Evolutionary conservation across 2,329 filamentous ascomycete species (phyloP).

Genomic region (Hortaea sp.): DNA sequence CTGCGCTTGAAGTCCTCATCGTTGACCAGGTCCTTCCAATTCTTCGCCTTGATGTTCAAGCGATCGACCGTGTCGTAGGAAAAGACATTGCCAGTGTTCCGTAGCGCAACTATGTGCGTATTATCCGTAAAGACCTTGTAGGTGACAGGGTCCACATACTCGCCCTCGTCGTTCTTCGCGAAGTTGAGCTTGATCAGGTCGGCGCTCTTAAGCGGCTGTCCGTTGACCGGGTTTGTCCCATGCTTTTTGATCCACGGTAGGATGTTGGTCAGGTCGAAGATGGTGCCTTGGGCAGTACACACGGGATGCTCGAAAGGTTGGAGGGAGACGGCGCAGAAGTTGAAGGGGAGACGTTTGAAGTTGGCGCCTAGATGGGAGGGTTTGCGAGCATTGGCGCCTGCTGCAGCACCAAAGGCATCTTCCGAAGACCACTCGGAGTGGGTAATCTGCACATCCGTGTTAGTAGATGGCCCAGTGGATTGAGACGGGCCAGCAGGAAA

Average conservation of each 20-base stretch:
- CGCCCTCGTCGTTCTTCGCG: slow-evolving; percentile 79
- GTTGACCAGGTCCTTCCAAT: slow-evolving; percentile 84
- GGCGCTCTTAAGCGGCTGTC: slow-evolving; percentile 63
- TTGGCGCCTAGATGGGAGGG: slow-evolving; percentile 43
- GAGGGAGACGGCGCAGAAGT: slow-evolving; percentile 91
- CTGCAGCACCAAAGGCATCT: slow-evolving; percentile 77
- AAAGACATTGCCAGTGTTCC: slow-evolving; percentile 86
- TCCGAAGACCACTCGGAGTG: slow-evolving; percentile 95
- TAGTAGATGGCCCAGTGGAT: neutral
- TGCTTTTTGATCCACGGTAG: slow-evolving; percentile 89
- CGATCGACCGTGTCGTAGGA: slow-evolving; percentile 90
- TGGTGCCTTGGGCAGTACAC: slow-evolving; percentile 75
- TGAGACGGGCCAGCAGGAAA: slow-evolving; percentile 7
- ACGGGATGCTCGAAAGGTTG: slow-evolving; percentile 94
- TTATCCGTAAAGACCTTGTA: slow-evolving; percentile 98
- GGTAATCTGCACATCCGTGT: slow-evolving; percentile 54
- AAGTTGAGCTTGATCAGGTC: slow-evolving; percentile 90
- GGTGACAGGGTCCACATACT: slow-evolving; percentile 91
- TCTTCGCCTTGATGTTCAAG: slow-evolving; percentile 93
- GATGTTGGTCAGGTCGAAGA: slow-evolving; percentile 94
- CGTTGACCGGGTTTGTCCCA: slow-evolving; percentile 82
- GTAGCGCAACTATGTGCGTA: slow-evolving; percentile 86
- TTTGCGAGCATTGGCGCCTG: slow-evolving; percentile 54
- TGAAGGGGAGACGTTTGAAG: slow-evolving; percentile 90
- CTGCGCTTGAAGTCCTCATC: slow-evolving; percentile 78